phyloP scores from a whole-genome alignment of 345 rosid species.

The Adansonia digitata region DNA sequence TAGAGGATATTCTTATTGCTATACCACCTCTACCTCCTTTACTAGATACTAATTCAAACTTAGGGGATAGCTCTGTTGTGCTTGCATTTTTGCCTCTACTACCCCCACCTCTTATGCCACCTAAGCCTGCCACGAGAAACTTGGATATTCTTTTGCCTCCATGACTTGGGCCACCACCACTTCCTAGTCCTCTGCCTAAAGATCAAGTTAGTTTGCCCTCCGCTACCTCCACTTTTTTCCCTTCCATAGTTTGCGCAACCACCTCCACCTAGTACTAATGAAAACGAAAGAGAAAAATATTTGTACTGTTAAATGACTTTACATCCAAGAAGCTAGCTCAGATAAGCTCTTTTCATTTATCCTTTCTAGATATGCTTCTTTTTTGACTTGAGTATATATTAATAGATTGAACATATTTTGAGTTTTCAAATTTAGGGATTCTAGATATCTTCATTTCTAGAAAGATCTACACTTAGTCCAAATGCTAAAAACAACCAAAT shows the following conservation, averaged over 20 bases:
- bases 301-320: slow-evolving; percentile 43
- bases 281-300: too few species aligned
- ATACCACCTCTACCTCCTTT: slow-evolving; percentile 64
- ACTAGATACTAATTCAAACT: slow-evolving; percentile 42
- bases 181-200: slow-evolving; percentile 84
- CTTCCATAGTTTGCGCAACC: slow-evolving; percentile 52
- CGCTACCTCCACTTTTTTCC: slow-evolving; percentile 69
- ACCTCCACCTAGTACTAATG: slow-evolving; percentile 51
- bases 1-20: slow-evolving; percentile 52
- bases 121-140: slow-evolving; percentile 39
- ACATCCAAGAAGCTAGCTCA: slow-evolving; percentile 41
- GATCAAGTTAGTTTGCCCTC: slow-evolving; percentile 47
- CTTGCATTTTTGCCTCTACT: slow-evolving; percentile 71
- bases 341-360: slow-evolving; percentile 27
- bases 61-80: slow-evolving; percentile 38
- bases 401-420: neutral
- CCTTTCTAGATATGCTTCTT: neutral
- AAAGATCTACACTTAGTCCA: neutral
- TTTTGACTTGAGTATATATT: neutral
- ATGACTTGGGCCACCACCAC: slow-evolving; percentile 74
- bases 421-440: neutral
- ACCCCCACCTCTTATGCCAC: slow-evolving; percentile 90
- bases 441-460: neutral
- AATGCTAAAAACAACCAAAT: neutral
- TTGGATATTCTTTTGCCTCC: slow-evolving; percentile 56